These are phyloP conservation scores for Nicotiana otophora DNA, from an alignment of 257 asterid species.

Conservation along the genomic window DNA sequence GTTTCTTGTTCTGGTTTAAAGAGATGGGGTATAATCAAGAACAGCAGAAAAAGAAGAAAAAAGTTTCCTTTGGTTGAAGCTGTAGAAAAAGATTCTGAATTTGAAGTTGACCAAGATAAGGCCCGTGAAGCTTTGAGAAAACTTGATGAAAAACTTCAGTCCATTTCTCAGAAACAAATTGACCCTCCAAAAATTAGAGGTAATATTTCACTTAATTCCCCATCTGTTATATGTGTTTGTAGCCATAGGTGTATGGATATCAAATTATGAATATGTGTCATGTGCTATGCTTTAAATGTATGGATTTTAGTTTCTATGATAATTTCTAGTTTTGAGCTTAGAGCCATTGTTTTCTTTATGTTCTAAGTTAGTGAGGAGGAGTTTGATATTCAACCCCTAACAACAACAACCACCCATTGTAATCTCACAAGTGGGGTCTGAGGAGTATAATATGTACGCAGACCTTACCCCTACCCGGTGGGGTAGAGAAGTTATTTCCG, in stretches of 20 bases:
- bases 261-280: background rate
- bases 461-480: no score
- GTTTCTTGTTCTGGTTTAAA: background rate
- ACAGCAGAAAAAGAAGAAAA: conserved; percentile 3
- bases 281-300: background rate
- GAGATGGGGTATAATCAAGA: background rate
- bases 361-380: background rate
- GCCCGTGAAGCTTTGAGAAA: conserved; percentile 79
- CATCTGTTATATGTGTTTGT: background rate
- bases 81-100: conserved; percentile 56
- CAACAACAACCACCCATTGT: no score
- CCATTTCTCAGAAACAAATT: conserved; percentile 40
- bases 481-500: no score
- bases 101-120: conserved; percentile 54
- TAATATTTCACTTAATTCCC: background rate
- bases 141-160: conserved; percentile 68
- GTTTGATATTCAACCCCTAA: background rate
- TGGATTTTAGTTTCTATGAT: background rate
- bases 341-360: background rate
- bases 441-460: fast-evolving
- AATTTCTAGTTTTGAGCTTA: background rate
- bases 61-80: conserved; percentile 14
- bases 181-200: conserved; percentile 52
- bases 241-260: background rate
- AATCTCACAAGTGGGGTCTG: no score